A percentile compares a stretch with the other conserved stretches of the same genome.
These are phyloP conservation scores for Amylostereum chailletii DNA, from an alignment of 1,284 basidiomycete species.

Conservation along the genomic window DNA sequence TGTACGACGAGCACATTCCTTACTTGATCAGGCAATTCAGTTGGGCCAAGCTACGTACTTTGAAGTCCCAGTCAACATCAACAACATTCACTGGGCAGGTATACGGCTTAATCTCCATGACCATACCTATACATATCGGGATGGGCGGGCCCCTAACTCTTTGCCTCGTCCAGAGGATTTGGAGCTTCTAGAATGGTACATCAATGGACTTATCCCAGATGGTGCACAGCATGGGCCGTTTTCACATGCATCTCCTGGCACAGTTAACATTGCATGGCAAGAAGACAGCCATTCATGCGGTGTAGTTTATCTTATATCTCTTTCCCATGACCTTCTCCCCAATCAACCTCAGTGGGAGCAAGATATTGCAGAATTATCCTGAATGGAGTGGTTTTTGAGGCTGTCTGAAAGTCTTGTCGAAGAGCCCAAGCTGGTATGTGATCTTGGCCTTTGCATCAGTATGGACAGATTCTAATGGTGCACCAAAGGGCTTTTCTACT, in stretches of 20 bases:
- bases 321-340: conserved; percentile 2
- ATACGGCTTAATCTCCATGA: neutral
- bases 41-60: neutral
- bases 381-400: conserved; percentile 12
- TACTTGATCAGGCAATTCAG: neutral
- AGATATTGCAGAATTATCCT: neutral
- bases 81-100: conserved; percentile 9
- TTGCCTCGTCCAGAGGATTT: neutral
- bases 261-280: conserved; percentile 6
- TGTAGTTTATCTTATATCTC: conserved; percentile 8
- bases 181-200: neutral
- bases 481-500: too few relatives aligned
- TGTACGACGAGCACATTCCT: neutral
- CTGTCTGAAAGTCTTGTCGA: too few relatives aligned
- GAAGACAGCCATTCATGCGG: conserved; percentile 12
- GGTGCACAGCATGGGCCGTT: too few relatives aligned
- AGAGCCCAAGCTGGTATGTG: too few relatives aligned
- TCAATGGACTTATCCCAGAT: neutral
- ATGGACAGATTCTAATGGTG: too few relatives aligned
- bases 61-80: neutral
- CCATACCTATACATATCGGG: conserved; percentile 1
- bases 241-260: neutral
- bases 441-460: too few relatives aligned
- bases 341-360: conserved; percentile 7
- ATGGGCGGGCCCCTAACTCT: neutral